Evolutionary conservation across 2,329 filamentous ascomycete genomes (phyloP), one percentile per base, ranked within the genome.

Genomic region (Alternaria gansuensis): DNA sequence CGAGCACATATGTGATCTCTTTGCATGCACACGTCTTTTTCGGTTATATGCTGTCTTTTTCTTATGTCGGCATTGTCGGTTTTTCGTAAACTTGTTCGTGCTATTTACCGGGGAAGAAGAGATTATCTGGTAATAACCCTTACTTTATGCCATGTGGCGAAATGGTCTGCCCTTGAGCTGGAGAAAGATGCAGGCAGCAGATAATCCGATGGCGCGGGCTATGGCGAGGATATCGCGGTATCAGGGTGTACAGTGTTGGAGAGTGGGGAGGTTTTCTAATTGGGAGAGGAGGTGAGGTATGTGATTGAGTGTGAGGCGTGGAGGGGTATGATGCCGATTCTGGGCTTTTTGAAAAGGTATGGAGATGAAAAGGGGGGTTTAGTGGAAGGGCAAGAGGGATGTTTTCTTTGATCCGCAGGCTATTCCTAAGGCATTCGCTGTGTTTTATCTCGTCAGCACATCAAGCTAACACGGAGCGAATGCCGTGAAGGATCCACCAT

Each of bases 191-290:
- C 55, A 14, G 23, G 51, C n/a, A 34, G 53, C 36, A 23, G 2
- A 31, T n/a, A 63, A 66, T 51, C 57, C 63, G 23, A 14, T 66
- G 21, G 63, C 63, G 5, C 36, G 63, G n/a, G 63, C 63, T 14
- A 66, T 68, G 62, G 46, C 46, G 10, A 21, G 65, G 29, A 46
- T 67, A 2, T 54, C 52, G 4, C 24, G 10, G 23, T 67, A 54
- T 57, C 26, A n/a, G 8, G 60, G 64, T 3, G 65, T 37, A 65
- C 60, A 17, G 10, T 60, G 33, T 33, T 67, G 13, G 51, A 65
- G 26, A 49, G 34, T n/a, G 64, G 62, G 1, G 62, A 62, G 31
- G 64, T 67, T 36, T 65, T 67, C 34, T n/a, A 46, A 45, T 10
- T 40, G 11, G 9, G 55, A 46, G 24, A 26, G 41, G 29, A 39